These are phyloP conservation scores for Pestalotiopsis sp. DNA, from an alignment of 2,329 filamentous ascomycete genomes.

Conservation along the genomic window DNA sequence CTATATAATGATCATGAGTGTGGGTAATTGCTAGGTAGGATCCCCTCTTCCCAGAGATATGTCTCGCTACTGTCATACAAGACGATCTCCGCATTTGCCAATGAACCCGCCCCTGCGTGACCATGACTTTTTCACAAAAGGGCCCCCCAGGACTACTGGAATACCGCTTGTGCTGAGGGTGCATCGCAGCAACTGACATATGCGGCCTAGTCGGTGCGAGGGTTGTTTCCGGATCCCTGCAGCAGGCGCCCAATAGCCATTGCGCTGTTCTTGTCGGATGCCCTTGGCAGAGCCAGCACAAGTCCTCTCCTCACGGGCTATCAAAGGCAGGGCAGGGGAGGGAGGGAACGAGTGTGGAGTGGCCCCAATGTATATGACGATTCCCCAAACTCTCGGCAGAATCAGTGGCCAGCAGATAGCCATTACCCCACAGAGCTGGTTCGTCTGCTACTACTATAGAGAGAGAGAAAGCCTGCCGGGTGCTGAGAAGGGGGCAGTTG, in stretches of 20 bases:
- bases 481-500: not conserved
- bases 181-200: slow-evolving; percentile 3
- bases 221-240: not conserved
- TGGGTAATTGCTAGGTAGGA: not conserved
- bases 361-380: not conserved
- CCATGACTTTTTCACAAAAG: not conserved
- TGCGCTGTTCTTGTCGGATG: not conserved
- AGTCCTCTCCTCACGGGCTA: not conserved
- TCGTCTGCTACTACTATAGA: not conserved
- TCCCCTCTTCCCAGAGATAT: not conserved
- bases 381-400: not conserved
- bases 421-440: not conserved
- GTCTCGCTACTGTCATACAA: not conserved
- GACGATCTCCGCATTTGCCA: not conserved
- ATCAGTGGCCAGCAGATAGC: not conserved
- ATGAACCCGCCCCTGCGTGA: not conserved
- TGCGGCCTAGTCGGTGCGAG: not conserved
- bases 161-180: not conserved
- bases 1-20: not conserved
- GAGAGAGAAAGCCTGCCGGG: not conserved
- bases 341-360: not conserved
- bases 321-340: not conserved
- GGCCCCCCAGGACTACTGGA: not conserved
- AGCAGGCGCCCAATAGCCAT: not conserved
- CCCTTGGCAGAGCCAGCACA: not conserved